A percentile compares a stretch with the other conserved stretches of the same genome.
These are phyloP conservation scores for Carex arenaria DNA, from an alignment of 202 grass and related monocot genomes.

Conservation along the genomic window DNA sequence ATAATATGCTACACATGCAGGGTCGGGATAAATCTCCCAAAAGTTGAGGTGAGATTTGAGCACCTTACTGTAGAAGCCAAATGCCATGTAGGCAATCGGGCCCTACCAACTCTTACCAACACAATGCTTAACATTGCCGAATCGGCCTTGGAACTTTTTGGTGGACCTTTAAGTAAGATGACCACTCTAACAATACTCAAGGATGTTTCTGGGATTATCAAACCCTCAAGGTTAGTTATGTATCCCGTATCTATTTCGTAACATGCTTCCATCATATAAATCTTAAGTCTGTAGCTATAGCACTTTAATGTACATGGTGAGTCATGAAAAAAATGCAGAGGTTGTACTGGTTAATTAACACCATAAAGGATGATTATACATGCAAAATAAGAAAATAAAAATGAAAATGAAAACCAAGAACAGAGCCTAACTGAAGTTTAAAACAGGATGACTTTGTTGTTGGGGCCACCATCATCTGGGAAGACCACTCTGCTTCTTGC, in stretches of 20 bases:
- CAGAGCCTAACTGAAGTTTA: not conserved
- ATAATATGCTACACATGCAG: slow-evolving; percentile 25
- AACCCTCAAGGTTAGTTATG: slow-evolving; percentile 45
- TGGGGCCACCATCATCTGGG: slow-evolving; percentile 92
- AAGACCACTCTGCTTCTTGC: slow-evolving; percentile 89
- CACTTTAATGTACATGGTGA: not conserved
- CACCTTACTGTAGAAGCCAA: slow-evolving; percentile 52
- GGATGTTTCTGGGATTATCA: slow-evolving; percentile 53
- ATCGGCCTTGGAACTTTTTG: slow-evolving; percentile 38
- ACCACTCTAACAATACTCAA: slow-evolving; percentile 58
- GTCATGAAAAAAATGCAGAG: not conserved
- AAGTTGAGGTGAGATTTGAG: slow-evolving; percentile 90
- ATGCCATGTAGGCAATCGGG: slow-evolving; percentile 74
- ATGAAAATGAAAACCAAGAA: not conserved
- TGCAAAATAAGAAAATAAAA: not conserved
- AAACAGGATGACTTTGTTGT: slow-evolving; percentile 78
- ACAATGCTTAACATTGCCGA: slow-evolving; percentile 64
- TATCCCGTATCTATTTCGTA: not conserved
- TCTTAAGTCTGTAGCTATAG: not conserved
- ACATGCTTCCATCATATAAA: slow-evolving; percentile 9
- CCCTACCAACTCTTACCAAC: slow-evolving; percentile 81
- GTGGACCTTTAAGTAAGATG: slow-evolving; percentile 36
- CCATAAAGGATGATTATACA: not conserved
- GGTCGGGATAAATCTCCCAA: slow-evolving; percentile 90
- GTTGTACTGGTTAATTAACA: slow-evolving; percentile 1